A percentile compares a stretch with the other conserved stretches of the same genome.
Evolutionary conservation across 257 asterid species (phyloP).

Genomic region (Misopates orontium): DNA sequence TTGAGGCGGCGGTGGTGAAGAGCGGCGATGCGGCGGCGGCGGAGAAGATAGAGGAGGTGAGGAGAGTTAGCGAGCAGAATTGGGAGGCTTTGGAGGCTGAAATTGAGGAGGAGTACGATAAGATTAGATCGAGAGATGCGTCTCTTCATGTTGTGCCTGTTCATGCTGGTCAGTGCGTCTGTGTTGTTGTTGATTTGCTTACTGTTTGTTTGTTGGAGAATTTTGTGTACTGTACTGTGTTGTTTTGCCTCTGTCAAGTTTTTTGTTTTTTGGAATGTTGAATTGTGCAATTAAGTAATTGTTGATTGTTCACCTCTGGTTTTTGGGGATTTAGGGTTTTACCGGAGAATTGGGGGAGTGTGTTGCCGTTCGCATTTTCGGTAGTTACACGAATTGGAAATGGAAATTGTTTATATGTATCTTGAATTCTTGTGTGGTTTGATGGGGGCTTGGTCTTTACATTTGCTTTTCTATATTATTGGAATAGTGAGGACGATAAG

Average conservation of each 20-base stretch:
- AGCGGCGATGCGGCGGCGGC: slow-evolving; percentile 48
- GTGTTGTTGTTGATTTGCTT: not conserved
- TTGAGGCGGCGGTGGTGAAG: slow-evolving; percentile 34
- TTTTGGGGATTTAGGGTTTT: slow-evolving; percentile 23
- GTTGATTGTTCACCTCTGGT: slow-evolving; percentile 22
- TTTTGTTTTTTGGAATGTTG: not conserved
- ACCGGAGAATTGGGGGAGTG: not conserved
- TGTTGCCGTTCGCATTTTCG: slow-evolving; percentile 5
- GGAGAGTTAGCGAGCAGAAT: slow-evolving; percentile 46
- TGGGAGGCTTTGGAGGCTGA: slow-evolving; percentile 82
- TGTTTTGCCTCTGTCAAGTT: no score
- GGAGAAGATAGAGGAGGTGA: slow-evolving; percentile 48
- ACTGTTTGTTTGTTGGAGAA: no score
- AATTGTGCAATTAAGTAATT: not conserved
- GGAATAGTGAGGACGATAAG: not conserved
- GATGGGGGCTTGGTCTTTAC: not conserved
- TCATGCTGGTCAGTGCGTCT: slow-evolving; percentile 76
- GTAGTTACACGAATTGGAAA: slow-evolving; percentile 8
- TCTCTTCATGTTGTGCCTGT: slow-evolving; percentile 83
- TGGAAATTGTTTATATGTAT: not conserved
- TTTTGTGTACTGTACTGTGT: no score
- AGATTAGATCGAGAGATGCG: slow-evolving; percentile 58
- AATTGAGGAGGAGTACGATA: slow-evolving; percentile 70
- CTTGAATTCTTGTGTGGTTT: not conserved
- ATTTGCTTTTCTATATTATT: no score